Percentiles rank a stretch among this genome's conserved stretches.
These are phyloP conservation scores for Malus sieversii DNA, from an alignment of 306 rosid species.

Conservation along the genomic window DNA sequence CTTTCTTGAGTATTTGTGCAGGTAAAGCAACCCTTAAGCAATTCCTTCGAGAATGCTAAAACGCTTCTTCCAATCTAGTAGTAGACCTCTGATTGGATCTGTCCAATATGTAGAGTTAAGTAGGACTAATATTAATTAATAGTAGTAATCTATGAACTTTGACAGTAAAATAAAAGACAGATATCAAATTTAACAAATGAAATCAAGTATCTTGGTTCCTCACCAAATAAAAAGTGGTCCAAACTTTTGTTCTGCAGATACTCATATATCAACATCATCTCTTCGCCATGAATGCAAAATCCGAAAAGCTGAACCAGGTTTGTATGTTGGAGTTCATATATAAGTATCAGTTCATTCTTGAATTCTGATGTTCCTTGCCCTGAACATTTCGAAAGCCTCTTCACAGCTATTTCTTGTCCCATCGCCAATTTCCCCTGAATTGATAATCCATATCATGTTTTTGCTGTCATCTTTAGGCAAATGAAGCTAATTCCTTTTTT, in stretches of 20 bases:
- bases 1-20: conserved; percentile 6
- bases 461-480: background rate
- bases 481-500: too few species aligned
- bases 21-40: conserved; percentile 10
- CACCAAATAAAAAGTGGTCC: background rate
- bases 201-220: background rate
- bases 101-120: background rate
- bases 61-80: background rate
- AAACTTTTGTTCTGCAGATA: conserved; percentile 7
- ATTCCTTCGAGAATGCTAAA: conserved; percentile 1
- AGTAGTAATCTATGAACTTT: background rate
- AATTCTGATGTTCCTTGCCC: conserved; percentile 4
- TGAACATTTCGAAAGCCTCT: conserved; percentile 20
- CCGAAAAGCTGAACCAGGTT: conserved; percentile 7
- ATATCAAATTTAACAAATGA: background rate
- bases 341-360: background rate
- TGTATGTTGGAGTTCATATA: background rate
- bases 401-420: conserved; percentile 26
- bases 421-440: conserved; percentile 16
- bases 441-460: background rate
- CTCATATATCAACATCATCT: conserved; percentile 8
- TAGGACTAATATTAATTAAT: background rate
- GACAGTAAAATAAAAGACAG: background rate
- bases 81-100: background rate
- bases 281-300: background rate